Conservation (phyloP, 169 alveolate genomes). For the Amoebophrya sp. region DNA sequence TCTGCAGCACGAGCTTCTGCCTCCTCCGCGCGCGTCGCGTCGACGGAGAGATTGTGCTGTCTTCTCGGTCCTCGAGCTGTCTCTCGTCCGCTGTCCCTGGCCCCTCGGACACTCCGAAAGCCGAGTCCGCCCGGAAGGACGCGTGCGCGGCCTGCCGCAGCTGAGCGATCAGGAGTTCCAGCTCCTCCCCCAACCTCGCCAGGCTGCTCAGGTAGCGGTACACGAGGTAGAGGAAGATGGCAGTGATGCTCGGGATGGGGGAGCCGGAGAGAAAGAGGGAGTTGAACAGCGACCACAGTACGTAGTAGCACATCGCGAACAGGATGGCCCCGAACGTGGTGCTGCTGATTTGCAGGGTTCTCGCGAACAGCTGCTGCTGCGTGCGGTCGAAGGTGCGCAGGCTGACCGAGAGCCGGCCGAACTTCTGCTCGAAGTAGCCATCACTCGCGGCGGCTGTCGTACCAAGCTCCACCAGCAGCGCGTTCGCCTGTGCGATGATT, state of each 20-base stretch:
- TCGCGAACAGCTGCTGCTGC: background rate
- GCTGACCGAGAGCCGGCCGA: background rate
- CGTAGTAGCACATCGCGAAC: too few relatives aligned
- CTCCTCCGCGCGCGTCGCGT: background rate
- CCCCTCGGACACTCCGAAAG: background rate
- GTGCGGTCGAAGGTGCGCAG: background rate
- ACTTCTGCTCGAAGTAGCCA: too few relatives aligned
- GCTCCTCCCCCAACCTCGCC: background rate
- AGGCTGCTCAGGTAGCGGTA: background rate
- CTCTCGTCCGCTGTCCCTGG: background rate
- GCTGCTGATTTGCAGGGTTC: background rate
- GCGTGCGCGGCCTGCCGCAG: background rate
- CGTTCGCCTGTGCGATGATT: too few relatives aligned
- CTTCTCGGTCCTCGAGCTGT: background rate
- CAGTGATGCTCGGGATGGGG: background rate
- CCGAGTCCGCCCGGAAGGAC: background rate
- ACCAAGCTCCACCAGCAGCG: too few relatives aligned
- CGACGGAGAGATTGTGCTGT: background rate
- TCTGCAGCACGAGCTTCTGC: background rate
- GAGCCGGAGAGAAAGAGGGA: background rate
- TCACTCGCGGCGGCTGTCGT: too few relatives aligned
- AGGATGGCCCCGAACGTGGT: background rate
- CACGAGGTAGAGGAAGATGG: background rate
- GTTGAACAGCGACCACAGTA: background rate
- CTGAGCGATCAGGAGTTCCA: background rate